Conservation (phyloP, 306 rosid species). For the Prunus fruticosa region DNA sequence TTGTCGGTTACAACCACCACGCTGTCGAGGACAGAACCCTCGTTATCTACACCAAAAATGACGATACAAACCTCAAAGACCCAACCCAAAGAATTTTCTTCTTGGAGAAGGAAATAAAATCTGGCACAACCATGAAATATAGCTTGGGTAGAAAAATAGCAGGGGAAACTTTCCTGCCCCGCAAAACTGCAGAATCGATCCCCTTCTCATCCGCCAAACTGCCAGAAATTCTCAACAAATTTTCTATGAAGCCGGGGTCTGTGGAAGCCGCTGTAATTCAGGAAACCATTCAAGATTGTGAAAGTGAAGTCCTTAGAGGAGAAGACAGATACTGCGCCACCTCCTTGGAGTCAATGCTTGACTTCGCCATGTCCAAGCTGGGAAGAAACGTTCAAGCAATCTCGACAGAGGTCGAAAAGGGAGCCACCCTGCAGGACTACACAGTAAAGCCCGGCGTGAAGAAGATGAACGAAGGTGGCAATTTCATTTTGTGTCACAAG, state of each 20-base stretch:
- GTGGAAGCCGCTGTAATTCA: constrained; percentile 37
- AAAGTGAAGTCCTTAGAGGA: constrained; percentile 23
- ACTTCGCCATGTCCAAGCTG: constrained; percentile 57
- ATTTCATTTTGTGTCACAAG: no score
- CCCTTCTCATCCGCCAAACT: constrained; percentile 59
- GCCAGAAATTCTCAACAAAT: constrained; percentile 22
- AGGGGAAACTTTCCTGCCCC: constrained; percentile 44
- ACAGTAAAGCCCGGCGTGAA: no score
- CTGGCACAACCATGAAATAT: constrained; percentile 32
- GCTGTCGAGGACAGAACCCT: no score
- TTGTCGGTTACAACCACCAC: background rate
- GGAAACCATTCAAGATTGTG: constrained; percentile 51
- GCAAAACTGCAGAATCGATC: constrained; percentile 24
- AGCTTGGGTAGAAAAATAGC: constrained; percentile 36
- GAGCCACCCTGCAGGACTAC: no score
- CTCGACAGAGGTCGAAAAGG: constrained; percentile 42
- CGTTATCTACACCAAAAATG: no score
- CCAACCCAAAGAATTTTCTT: constrained; percentile 36
- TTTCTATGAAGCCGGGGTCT: constrained; percentile 39
- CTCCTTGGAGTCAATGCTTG: constrained; percentile 75
- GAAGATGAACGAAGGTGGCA: background rate
- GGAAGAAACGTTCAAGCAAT: constrained; percentile 44
- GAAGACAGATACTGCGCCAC: constrained; percentile 77
- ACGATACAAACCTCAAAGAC: no score
- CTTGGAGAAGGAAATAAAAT: constrained; percentile 45